A percentile compares a stretch with the other conserved stretches of the same genome.
phyloP scores from a whole-genome alignment of 2,329 filamentous ascomycete species.

The Ascochyta lentis region DNA sequence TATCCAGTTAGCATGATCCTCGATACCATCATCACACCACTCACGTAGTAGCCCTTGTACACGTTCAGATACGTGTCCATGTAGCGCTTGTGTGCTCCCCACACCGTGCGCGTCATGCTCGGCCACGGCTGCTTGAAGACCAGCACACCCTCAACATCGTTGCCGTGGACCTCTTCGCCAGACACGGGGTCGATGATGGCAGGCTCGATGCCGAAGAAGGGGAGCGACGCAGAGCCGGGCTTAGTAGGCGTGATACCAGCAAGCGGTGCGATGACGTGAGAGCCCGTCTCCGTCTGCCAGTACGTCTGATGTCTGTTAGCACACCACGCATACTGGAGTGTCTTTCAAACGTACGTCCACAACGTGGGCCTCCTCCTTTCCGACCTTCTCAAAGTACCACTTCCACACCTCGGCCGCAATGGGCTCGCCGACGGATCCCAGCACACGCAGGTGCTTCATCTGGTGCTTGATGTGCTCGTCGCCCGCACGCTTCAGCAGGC shows the following conservation, averaged over 20 bases:
- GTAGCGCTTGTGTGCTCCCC: conserved; percentile 96
- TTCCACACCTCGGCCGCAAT: conserved; percentile 99
- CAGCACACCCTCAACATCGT: conserved; percentile 95
- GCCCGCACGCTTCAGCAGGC: conserved; percentile 92
- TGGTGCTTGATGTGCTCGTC: conserved; percentile 88
- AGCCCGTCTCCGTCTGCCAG: conserved; percentile 99
- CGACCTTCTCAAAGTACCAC: conserved; percentile 97
- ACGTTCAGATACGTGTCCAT: conserved; percentile 99
- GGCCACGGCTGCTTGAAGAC: conserved; percentile 99
- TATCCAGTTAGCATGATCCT: conserved; percentile 45
- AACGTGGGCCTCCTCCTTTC: conserved; percentile 90
- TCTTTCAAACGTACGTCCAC: conserved; percentile 77
- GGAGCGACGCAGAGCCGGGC: conserved; percentile 91
- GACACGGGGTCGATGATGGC: conserved; percentile 97
- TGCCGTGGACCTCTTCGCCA: conserved; percentile 89
- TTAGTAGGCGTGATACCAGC: conserved; percentile 95
- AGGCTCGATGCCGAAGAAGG: conserved; percentile 98
- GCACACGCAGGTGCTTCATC: conserved; percentile 87
- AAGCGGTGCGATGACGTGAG: conserved; percentile 91
- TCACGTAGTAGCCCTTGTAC: conserved; percentile 96
- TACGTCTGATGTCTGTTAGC: conserved; percentile 73
- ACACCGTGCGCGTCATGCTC: conserved; percentile 97
- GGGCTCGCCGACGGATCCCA: conserved; percentile 95
- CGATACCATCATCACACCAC: conserved; percentile 45
- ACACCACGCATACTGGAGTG: not conserved